These are phyloP conservation scores for Fusarium torreyae DNA, from an alignment of 2,329 filamentous ascomycete species.

Conservation along the genomic window DNA sequence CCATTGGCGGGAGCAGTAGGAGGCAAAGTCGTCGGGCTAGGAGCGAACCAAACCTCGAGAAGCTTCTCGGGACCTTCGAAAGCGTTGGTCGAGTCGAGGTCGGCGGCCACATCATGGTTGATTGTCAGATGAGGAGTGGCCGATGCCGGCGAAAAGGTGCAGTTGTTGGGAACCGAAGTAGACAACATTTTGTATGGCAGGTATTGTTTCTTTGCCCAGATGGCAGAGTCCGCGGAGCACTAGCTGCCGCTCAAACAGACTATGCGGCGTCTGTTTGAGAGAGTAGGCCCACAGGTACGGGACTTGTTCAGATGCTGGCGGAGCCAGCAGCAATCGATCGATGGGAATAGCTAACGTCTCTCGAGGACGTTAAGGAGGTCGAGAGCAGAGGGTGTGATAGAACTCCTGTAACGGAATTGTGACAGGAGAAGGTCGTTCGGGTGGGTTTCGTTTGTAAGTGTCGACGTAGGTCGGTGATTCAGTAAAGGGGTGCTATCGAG, in stretches of 20 bases:
- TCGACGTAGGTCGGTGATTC: conserved; percentile 52
- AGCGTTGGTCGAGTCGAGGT: conserved; percentile 94
- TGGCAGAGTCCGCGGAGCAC: conserved; percentile 84
- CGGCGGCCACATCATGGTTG: conserved; percentile 93
- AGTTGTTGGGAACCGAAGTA: conserved; percentile 83
- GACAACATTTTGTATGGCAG: conserved; percentile 75
- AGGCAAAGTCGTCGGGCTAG: conserved; percentile 81
- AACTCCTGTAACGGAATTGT: conserved; percentile 90
- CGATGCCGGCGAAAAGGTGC: conserved; percentile 85
- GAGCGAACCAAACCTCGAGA: conserved; percentile 97
- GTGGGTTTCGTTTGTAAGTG: conserved; percentile 27
- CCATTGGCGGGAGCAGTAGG: conserved; percentile 79
- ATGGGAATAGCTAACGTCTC: conserved; percentile 70
- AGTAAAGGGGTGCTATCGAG: conserved; percentile 70
- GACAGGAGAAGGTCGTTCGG: conserved; percentile 66
- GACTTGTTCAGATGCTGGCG: conserved; percentile 79
- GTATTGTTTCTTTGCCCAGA: conserved; percentile 51
- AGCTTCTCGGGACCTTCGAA: conserved; percentile 99
- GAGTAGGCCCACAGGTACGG: conserved; percentile 92
- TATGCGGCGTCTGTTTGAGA: conserved; percentile 94
- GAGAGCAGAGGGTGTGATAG: conserved; percentile 85
- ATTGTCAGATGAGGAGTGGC: conserved; percentile 93
- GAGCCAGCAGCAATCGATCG: conserved; percentile 82
- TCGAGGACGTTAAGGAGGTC: conserved; percentile 91
- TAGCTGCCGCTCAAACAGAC: conserved; percentile 98